phyloP scores from a whole-genome alignment of 1,139 yeast species.

The Hansenula sp. region DNA sequence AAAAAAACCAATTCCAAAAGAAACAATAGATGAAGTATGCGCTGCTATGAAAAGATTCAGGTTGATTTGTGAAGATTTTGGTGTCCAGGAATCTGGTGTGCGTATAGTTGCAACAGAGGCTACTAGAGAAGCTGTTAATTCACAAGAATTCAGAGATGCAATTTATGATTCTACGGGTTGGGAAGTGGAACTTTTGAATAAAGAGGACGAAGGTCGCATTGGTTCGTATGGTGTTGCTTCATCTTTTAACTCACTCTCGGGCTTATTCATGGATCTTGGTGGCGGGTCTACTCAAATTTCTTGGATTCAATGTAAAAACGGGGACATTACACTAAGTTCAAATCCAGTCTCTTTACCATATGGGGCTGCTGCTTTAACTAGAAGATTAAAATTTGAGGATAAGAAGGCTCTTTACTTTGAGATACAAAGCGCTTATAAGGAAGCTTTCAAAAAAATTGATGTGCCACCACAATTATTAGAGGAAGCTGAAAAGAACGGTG shows the following conservation, averaged over 20 bases:
- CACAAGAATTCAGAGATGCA: slow-evolving; percentile 48
- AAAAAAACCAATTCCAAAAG: slow-evolving; percentile 50
- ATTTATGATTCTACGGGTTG: slow-evolving; percentile 54
- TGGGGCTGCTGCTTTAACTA: slow-evolving; percentile 62
- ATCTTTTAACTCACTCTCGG: slow-evolving; percentile 56
- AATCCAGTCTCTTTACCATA: slow-evolving; percentile 60
- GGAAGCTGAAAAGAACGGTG: slow-evolving; percentile 48
- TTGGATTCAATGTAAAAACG: slow-evolving; percentile 55
- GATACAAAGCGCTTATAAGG: slow-evolving; percentile 40
- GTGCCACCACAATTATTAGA: slow-evolving; percentile 39
- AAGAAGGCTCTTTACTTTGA: slow-evolving; percentile 41
- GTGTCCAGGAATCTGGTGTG: slow-evolving; percentile 54
- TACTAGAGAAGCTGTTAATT: slow-evolving; percentile 58
- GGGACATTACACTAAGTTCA: slow-evolving; percentile 48
- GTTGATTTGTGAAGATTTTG: slow-evolving; percentile 62
- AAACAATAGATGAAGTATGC: slow-evolving; percentile 50
- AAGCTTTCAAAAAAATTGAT: slow-evolving; percentile 43
- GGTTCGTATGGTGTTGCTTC: slow-evolving; percentile 70
- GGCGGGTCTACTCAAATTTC: slow-evolving; percentile 64
- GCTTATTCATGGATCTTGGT: slow-evolving; percentile 63
- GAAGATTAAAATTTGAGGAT: slow-evolving; percentile 46
- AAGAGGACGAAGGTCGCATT: slow-evolving; percentile 57
- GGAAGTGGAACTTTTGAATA: slow-evolving; percentile 52
- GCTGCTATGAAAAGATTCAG: slow-evolving; percentile 59
- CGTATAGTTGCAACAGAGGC: slow-evolving; percentile 67